phyloP scores from a whole-genome alignment of 2,329 filamentous ascomycete species.

The Colletotrichum somersetense region DNA sequence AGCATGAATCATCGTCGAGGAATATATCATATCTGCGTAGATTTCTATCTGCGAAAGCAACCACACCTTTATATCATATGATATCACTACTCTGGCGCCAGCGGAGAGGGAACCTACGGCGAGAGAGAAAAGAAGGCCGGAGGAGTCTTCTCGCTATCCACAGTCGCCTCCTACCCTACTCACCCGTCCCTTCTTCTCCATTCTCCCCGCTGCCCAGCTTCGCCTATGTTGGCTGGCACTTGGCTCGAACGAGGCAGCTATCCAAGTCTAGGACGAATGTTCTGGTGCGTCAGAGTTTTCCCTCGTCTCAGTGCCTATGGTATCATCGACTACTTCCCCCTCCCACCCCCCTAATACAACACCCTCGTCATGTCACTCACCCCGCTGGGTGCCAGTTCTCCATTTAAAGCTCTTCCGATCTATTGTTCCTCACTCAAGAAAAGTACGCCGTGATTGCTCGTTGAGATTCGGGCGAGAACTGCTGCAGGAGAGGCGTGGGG shows the following conservation, averaged over 20 bases:
- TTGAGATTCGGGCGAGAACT: constrained; percentile 84
- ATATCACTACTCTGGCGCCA: constrained; percentile 23
- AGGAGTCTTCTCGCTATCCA: constrained; percentile 6
- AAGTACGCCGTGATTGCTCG: constrained; percentile 84
- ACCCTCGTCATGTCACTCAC: not conserved
- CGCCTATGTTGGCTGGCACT: constrained; percentile 10
- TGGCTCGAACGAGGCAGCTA: constrained; percentile 20
- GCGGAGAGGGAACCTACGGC: not conserved
- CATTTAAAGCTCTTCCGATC: not conserved
- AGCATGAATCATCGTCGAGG: not conserved
- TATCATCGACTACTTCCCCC: constrained; percentile 35
- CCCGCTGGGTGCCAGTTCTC: not conserved
- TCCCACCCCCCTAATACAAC: constrained; percentile 7
- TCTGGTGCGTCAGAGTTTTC: constrained; percentile 5
- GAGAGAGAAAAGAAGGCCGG: not conserved
- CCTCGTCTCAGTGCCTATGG: constrained; percentile 27
- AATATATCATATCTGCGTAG: constrained; percentile 16
- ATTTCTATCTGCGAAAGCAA: constrained; percentile 35
- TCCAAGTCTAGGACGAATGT: constrained; percentile 19
- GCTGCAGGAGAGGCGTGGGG: constrained; percentile 79
- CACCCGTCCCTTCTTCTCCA: not conserved
- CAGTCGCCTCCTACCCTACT: not conserved
- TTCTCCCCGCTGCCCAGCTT: not conserved
- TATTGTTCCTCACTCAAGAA: constrained; percentile 59
- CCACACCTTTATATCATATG: constrained; percentile 34